Evolutionary conservation across 805 yeast species (phyloP).

Genomic region (Wickerhamomyces kurtzmanii): DNA sequence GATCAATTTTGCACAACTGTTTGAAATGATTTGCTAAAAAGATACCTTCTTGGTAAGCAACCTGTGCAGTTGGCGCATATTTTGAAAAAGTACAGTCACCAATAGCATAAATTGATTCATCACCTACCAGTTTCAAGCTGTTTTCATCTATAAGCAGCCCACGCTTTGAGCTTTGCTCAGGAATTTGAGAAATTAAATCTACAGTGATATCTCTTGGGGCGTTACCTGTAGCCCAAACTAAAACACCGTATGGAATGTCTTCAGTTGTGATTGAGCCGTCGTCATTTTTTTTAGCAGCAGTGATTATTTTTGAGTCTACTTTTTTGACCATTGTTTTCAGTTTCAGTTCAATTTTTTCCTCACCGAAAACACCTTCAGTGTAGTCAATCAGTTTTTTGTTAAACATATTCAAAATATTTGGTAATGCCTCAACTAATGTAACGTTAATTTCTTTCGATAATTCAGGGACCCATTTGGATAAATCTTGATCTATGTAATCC

Average conservation of each 20-base stretch:
- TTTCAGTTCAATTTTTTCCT: conserved; percentile 60
- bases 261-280: conserved; percentile 51
- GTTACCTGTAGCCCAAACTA: conserved; percentile 98
- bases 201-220: conserved; percentile 73
- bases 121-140: conserved; percentile 75
- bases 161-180: conserved; percentile 80
- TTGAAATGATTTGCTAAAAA: conserved; percentile 68
- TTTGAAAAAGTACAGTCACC: conserved; percentile 91
- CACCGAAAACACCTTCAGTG: conserved; percentile 69
- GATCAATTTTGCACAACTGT: conserved; percentile 52
- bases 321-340: conserved; percentile 84
- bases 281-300: conserved; percentile 56
- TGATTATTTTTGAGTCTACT: conserved; percentile 63
- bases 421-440: conserved; percentile 82
- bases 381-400: conserved; percentile 61
- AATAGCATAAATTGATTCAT: conserved; percentile 66
- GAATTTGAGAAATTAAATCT: conserved; percentile 56
- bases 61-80: conserved; percentile 95
- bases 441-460: conserved; percentile 76
- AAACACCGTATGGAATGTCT: conserved; percentile 80
- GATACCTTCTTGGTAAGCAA: conserved; percentile 89
- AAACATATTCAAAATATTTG: conserved; percentile 74
- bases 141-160: conserved; percentile 82
- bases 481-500: conserved; percentile 89
- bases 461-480: conserved; percentile 81